phyloP scores from a whole-genome alignment of 2,329 filamentous ascomycete genomes.

The Epichloe bromicola region DNA sequence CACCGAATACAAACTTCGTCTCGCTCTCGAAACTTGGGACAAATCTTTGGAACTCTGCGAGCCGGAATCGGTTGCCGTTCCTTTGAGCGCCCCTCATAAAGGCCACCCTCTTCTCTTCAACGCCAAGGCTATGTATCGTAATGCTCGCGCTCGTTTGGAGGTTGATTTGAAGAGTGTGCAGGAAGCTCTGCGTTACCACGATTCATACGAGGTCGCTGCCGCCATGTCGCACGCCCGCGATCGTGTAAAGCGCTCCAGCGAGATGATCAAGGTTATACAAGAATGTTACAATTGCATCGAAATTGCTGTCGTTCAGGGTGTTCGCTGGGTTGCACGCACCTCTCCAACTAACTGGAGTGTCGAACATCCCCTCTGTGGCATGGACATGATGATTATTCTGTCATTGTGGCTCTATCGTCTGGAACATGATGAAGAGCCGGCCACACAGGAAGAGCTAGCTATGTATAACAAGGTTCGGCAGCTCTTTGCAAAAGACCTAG shows the following conservation, averaged over 20 bases:
- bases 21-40: constrained; percentile 97
- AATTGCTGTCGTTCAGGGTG: constrained; percentile 84
- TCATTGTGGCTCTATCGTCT: constrained; percentile 97
- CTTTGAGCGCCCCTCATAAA: constrained; percentile 86
- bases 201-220: constrained; percentile 90
- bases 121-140: constrained; percentile 91
- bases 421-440: constrained; percentile 94
- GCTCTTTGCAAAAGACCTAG: constrained; percentile 81
- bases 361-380: constrained; percentile 88
- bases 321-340: constrained; percentile 95
- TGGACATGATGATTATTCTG: constrained; percentile 96
- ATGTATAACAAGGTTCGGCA: constrained; percentile 91
- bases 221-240: constrained; percentile 93
- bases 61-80: constrained; percentile 76
- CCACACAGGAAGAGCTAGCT: constrained; percentile 66
- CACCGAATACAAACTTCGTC: constrained; percentile 91
- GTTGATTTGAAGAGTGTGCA: constrained; percentile 94
- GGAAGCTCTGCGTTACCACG: constrained; percentile 91
- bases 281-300: constrained; percentile 97
- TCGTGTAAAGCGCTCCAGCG: constrained; percentile 83
- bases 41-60: constrained; percentile 89
- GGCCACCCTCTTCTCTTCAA: constrained; percentile 96
- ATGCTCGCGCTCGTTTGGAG: constrained; percentile 80
- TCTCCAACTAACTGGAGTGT: constrained; percentile 98
- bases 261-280: constrained; percentile 98